Evolutionary conservation across 306 rosid species (phyloP), one percentile per base, ranked within the genome.

Genomic region (Psophocarpus tetragonolobus): DNA sequence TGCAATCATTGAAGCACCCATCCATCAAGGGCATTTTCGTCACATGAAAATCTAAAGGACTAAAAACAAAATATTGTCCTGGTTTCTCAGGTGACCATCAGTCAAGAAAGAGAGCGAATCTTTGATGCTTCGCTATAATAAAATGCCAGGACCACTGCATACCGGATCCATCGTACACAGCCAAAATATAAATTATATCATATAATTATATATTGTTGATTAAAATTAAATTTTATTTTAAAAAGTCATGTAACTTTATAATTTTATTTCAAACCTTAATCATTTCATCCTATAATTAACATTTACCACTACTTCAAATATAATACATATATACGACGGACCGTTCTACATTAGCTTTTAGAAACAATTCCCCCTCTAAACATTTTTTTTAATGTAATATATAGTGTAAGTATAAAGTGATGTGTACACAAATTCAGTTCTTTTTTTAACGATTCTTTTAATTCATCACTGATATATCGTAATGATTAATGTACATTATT

Each of bases 51-150:
- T 41, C 7, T 5, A 38, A 79, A 84, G 85, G 87, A 81, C 84
- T 71, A 13, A 72, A 84, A 69, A 29, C 18, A 48, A 73, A 64
- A 47, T 30, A 73, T 71, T 27, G 77, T 35, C 61, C 30, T 65
- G 77, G 78, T 54, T 62, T 76, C 85, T 85, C 89, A 69, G 64
- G 80, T 48, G 81, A 73, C 39, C 41, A 80, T 13, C 44, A 82
- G 86, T 77, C 85, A 57, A 70, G 66, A 60, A 85, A 75, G 68
- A 71, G 71, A 54, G 80, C 87, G 87, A 85, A 75, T 83, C 84
- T 83, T 63, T 54, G 44, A 81, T 67, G 84, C 80, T 83, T 84
- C 89, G 88, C 86, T 85, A 61, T 23, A 47, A 68, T 27, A 61
- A 33, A 47, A 68, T 27, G 56, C 47, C 68, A 58, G 60, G 24